phyloP scores from a whole-genome alignment of 257 asterid genomes.

The Salvia rosmarinus region DNA sequence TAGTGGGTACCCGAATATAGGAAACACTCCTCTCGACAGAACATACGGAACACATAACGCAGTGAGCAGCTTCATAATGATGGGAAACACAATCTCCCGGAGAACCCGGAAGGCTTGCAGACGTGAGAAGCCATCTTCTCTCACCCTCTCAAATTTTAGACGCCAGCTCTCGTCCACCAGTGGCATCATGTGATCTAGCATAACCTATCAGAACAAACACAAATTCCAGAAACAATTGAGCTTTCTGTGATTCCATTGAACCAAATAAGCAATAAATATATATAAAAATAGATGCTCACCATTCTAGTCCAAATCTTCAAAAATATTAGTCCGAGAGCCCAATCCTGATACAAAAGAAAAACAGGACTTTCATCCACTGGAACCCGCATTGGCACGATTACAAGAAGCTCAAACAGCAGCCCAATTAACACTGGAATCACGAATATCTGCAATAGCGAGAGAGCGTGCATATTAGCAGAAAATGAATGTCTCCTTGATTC shows the following conservation, averaged over 20 bases:
- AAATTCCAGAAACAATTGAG: background rate
- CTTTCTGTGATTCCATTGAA: background rate
- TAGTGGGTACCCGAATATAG: slow-evolving; percentile 83
- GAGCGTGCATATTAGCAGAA: slow-evolving; percentile 3
- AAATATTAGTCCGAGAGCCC: slow-evolving; percentile 96
- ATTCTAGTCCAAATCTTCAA: slow-evolving; percentile 98
- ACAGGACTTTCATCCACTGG: slow-evolving; percentile 98
- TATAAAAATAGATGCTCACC: slow-evolving; percentile 54
- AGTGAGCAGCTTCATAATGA: slow-evolving; percentile 88
- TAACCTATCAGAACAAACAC: slow-evolving; percentile 73
- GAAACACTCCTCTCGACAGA: slow-evolving; percentile 82
- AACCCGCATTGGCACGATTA: slow-evolving; percentile 96
- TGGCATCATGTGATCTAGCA: slow-evolving; percentile 96
- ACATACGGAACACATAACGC: slow-evolving; percentile 95
- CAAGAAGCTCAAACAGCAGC: slow-evolving; percentile 91
- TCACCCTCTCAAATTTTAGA: slow-evolving; percentile 84
- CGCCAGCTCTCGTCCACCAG: slow-evolving; percentile 95
- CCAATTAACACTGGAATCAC: slow-evolving; percentile 93
- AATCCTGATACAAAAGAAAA: slow-evolving; percentile 94
- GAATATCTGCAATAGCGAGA: slow-evolving; percentile 59
- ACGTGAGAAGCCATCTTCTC: slow-evolving; percentile 94
- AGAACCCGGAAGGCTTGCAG: slow-evolving; percentile 91
- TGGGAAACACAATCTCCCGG: slow-evolving; percentile 83
- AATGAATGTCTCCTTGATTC: background rate
- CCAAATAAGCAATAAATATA: background rate